These are phyloP conservation scores for Linnemannia exigua DNA, from an alignment of 192 early-diverging fungal species.

Conservation along the genomic window DNA sequence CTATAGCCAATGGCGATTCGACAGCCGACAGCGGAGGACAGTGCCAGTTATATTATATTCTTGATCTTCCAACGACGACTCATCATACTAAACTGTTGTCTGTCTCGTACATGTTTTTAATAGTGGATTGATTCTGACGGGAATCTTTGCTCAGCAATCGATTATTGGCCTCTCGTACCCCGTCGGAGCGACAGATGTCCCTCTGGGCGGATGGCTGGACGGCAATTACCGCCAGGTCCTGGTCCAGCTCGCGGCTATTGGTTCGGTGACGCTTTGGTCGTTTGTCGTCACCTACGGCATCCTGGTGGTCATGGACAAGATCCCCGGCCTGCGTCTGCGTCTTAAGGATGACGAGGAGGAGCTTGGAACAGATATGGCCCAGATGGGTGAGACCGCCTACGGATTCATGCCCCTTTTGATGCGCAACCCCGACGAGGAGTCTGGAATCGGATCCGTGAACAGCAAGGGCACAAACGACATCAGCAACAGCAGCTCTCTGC, in stretches of 20 bases:
- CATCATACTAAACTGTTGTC: not conserved
- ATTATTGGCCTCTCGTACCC: slow-evolving; percentile 76
- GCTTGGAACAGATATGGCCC: slow-evolving; percentile 83
- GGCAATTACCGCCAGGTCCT: slow-evolving; percentile 86
- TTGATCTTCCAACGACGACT: slow-evolving; percentile 36
- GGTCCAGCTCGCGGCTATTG: slow-evolving; percentile 82
- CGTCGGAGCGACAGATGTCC: slow-evolving; percentile 58
- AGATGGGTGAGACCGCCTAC: slow-evolving; percentile 88
- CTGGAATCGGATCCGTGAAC: slow-evolving; percentile 2
- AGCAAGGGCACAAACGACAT: slow-evolving; percentile 5
- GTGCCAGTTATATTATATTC: not conserved
- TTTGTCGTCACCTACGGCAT: slow-evolving; percentile 84
- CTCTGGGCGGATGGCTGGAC: slow-evolving; percentile 83
- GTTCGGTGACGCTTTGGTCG: slow-evolving; percentile 78
- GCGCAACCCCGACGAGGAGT: slow-evolving; percentile 31
- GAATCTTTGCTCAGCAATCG: slow-evolving; percentile 84
- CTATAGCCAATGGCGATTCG: not conserved
- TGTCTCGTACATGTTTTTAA: slow-evolving; percentile 53
- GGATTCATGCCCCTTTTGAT: slow-evolving; percentile 52
- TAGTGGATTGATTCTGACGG: slow-evolving; percentile 87
- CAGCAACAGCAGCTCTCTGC: not conserved
- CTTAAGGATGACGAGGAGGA: slow-evolving; percentile 80
- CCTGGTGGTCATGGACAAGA: slow-evolving; percentile 75
- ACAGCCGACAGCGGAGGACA: not conserved
- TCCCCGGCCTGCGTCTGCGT: slow-evolving; percentile 84